phyloP scores from a whole-genome alignment of 345 rosid species.

The Xanthoceras sorbifolium region DNA sequence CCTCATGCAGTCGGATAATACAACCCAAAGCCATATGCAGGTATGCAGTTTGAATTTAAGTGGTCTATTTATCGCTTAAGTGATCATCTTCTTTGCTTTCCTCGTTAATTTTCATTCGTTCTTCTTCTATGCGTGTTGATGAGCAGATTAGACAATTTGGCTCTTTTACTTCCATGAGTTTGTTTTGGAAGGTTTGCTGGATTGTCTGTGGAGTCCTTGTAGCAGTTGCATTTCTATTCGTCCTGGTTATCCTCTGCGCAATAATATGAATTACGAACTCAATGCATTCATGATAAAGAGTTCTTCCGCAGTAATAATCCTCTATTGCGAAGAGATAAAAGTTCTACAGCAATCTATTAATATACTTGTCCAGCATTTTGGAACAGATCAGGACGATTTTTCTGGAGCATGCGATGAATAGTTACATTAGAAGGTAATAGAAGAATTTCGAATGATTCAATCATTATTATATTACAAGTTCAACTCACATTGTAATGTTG shows the following conservation, averaged over 20 bases:
- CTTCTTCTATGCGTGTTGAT: background rate
- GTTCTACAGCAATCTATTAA: background rate
- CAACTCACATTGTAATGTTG: background rate
- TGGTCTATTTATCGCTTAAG: background rate
- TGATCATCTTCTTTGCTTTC: background rate
- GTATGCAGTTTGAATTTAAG: conserved; percentile 9
- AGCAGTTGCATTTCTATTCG: conserved; percentile 32
- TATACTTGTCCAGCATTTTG: conserved; percentile 1
- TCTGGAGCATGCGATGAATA: background rate
- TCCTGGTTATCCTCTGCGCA: conserved; percentile 43
- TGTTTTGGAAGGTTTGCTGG: conserved; percentile 31
- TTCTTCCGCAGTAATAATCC: background rate
- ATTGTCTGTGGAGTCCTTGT: conserved; percentile 31
- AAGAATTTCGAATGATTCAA: background rate
- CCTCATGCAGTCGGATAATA: conserved; percentile 27
- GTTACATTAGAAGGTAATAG: background rate
- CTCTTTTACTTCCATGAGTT: conserved; percentile 8
- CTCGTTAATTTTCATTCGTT: background rate
- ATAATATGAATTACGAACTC: conserved; percentile 23
- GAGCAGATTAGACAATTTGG: conserved; percentile 17
- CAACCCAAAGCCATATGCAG: conserved; percentile 21
- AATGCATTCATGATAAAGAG: background rate
- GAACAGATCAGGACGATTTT: background rate
- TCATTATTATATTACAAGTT: background rate
- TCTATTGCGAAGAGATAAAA: background rate